Base-by-base conservation (phyloP, 257 asterid genomes). In the Capsicum baccatum region DNA sequence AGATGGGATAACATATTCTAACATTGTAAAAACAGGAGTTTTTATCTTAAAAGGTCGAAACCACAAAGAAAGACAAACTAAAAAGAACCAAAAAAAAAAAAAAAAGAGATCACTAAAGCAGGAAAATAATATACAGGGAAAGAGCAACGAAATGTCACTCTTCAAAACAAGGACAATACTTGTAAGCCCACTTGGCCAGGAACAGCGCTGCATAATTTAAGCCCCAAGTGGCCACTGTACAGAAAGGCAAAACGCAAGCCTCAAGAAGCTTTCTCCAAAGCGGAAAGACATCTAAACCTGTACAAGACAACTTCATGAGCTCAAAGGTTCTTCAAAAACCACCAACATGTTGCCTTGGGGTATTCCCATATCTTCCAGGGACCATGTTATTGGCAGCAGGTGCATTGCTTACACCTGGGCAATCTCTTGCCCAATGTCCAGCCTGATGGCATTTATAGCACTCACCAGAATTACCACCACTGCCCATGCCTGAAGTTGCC, bases 391-490 rank as follows among this genome's bases (percentile, higher is more conserved):
- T 88, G 70, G 95, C 92, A 3, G 94, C 92, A 81, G 94, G 90
- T 17, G 84, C 89, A 83, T 84, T 88, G 59, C 83, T 92, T 91
- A 33, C 94, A 90, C 87, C 88, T 3, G 98, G 97, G 88, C 99
- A 96, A 86, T 96, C 97, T 83, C 85, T 92, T 0, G 98, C 95
- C 97, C 94, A 94, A 85, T 96, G 99, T 64, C 99, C 99, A 39
- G 6, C 0, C 86, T 96, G 93, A 89, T 93, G 95, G 85, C 98
- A 96, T 84, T 94, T 96, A 84, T 79, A 92, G 89, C 99, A 95
- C 86, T 94, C 97, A 17, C 74, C 44, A 4, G 89, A 87, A 48
- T 85, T 83, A 66, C 93, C 94, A 13, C 89, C 91, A 70, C 57
- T 85, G 54, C 87, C 81, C 21, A 87, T 71, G 17, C 89, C 92